A percentile compares a stretch with the other conserved stretches of the same genome.
Evolutionary conservation across 306 rosid genomes (phyloP).

Genomic region (Lathyrus oleraceus): DNA sequence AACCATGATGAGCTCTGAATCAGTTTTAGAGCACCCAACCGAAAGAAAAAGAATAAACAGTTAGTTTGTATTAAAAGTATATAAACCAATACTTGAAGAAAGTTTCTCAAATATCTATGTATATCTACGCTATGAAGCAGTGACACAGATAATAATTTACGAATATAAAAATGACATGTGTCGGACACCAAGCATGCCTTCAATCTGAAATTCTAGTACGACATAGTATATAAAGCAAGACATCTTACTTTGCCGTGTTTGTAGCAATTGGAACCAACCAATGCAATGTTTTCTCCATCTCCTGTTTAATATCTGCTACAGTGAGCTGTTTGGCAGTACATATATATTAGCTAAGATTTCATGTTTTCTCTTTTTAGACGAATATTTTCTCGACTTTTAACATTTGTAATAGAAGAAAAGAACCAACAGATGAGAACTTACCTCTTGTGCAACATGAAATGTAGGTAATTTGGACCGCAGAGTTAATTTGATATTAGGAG

Average conservation of each 20-base stretch:
- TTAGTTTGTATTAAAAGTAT: slow-evolving; percentile 28
- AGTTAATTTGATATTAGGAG: slow-evolving; percentile 69
- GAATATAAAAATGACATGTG: neutral
- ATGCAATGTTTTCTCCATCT: slow-evolving; percentile 82
- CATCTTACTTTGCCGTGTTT: slow-evolving; percentile 83
- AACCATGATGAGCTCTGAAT: slow-evolving; percentile 87
- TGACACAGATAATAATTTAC: no score
- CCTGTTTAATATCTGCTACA: slow-evolving; percentile 63
- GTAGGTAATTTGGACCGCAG: slow-evolving; percentile 70
- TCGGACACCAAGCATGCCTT: neutral
- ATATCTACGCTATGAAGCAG: no score
- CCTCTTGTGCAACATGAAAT: slow-evolving; percentile 59
- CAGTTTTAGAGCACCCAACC: slow-evolving; percentile 41
- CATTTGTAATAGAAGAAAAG: slow-evolving; percentile 20
- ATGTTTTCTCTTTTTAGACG: neutral
- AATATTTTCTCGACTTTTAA: slow-evolving; percentile 4
- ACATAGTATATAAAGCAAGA: neutral
- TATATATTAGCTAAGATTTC: neutral
- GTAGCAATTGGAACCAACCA: slow-evolving; percentile 89
- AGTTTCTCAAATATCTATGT: neutral
- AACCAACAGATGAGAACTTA: slow-evolving; percentile 38
- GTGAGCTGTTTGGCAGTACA: slow-evolving; percentile 47
- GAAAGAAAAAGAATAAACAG: slow-evolving; percentile 32
- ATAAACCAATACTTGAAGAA: slow-evolving; percentile 18
- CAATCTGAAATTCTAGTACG: neutral